Evolutionary conservation across 1,139 yeast species (phyloP).

Genomic region (Hemisphaericaspora xylofermentans): DNA sequence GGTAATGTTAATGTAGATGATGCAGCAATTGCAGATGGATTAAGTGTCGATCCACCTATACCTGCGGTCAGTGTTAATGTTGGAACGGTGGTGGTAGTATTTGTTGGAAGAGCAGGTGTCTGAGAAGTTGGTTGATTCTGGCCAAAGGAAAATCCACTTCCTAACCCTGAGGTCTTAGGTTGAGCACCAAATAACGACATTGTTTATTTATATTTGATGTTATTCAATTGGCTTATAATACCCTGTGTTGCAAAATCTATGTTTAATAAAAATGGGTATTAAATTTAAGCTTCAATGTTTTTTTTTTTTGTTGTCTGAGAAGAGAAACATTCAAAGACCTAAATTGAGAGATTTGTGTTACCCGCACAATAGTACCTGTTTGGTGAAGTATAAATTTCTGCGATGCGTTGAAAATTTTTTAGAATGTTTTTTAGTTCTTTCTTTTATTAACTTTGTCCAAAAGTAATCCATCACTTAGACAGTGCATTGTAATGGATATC

Average conservation of each 20-base stretch:
- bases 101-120: not conserved
- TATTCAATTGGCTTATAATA: not conserved
- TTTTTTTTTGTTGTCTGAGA: not conserved
- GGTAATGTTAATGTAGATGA: conserved; percentile 10
- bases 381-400: not conserved
- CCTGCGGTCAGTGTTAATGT: conserved; percentile 8
- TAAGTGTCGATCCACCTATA: not conserved
- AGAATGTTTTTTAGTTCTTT: conserved; percentile 10
- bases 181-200: conserved; percentile 20
- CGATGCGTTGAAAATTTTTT: conserved; percentile 4
- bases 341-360: not conserved
- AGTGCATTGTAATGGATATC: conserved; percentile 42
- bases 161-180: conserved; percentile 8
- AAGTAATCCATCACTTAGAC: conserved; percentile 55
- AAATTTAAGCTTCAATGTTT: not conserved
- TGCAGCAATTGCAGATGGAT: conserved; percentile 1
- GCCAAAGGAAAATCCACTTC: conserved; percentile 15
- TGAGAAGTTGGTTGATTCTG: conserved; percentile 8
- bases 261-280: not conserved
- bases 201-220: not conserved
- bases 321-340: not conserved
- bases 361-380: conserved; percentile 3
- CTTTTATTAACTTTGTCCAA: conserved; percentile 49
- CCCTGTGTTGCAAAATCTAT: not conserved
- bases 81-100: conserved; percentile 8